Conservation (phyloP, 805 yeast genomes). For the Candida wancherniae region DNA sequence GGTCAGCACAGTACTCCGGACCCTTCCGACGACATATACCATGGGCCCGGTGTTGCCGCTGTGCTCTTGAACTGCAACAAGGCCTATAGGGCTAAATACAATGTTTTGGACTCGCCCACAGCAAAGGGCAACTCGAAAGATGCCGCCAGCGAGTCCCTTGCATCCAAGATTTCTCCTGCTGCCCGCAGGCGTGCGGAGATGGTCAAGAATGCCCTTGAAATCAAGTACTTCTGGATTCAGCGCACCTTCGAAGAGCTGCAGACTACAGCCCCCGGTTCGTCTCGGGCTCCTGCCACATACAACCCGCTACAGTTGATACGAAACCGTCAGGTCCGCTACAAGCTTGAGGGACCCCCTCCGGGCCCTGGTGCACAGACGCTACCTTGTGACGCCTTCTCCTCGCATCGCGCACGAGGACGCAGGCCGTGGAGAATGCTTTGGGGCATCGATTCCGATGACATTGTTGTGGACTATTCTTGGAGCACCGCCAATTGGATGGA, state of each 20-base stretch:
- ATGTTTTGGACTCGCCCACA: conserved; percentile 12
- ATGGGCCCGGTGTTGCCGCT: no score
- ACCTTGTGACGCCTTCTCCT: conserved; percentile 62
- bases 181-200: conserved; percentile 46
- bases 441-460: conserved; percentile 62
- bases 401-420: conserved; percentile 18
- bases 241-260: conserved; percentile 28
- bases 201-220: conserved; percentile 44
- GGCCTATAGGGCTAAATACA: conserved; percentile 10
- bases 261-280: conserved; percentile 44
- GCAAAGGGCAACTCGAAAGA: conserved; percentile 5
- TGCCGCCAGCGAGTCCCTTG: conserved; percentile 7
- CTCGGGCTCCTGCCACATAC: conserved; percentile 65
- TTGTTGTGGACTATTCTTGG: conserved; percentile 55
- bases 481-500: conserved; percentile 52
- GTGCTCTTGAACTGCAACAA: conserved; percentile 11
- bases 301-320: conserved; percentile 83
- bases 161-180: conserved; percentile 29
- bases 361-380: conserved; percentile 36
- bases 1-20: no score
- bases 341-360: conserved; percentile 39
- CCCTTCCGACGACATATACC: no score
- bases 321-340: conserved; percentile 56
- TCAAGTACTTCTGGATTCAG: conserved; percentile 47
- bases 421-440: conserved; percentile 48